phyloP scores from a whole-genome alignment of 768 basidiomycete genomes.

The Neoboletus magnificus region DNA sequence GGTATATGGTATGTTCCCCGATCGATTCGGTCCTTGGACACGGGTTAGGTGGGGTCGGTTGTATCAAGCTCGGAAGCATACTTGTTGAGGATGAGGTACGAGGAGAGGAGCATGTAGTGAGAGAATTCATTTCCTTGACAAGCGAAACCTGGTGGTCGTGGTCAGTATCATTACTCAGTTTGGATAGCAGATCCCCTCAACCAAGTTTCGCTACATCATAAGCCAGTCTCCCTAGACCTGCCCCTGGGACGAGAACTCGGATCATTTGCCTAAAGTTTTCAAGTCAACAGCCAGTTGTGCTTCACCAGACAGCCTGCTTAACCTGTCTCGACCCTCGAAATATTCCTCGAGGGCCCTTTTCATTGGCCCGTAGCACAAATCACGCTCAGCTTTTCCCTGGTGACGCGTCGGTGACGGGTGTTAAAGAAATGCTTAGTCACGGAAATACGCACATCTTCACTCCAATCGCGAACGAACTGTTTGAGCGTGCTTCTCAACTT shows the following conservation, averaged over 20 bases:
- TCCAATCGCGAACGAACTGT: constrained; percentile 94
- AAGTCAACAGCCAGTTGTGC: not conserved
- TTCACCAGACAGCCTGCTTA: not conserved
- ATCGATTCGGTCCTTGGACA: constrained; percentile 54
- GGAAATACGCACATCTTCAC: constrained; percentile 55
- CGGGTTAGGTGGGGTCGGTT: not conserved
- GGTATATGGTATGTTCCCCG: constrained; percentile 75
- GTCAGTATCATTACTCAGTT: not conserved
- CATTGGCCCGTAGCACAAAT: constrained; percentile 78
- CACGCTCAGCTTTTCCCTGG: constrained; percentile 75
- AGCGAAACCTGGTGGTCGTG: constrained; percentile 59
- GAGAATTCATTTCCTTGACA: constrained; percentile 97
- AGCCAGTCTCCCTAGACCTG: constrained; percentile 84
- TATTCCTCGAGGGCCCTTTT: constrained; percentile 66
- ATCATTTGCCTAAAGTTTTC: constrained; percentile 42
- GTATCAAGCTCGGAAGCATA: constrained; percentile 30
- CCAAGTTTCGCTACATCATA: constrained; percentile 85
- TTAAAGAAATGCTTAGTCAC: not conserved
- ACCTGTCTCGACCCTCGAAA: constrained; percentile 56
- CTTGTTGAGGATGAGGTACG: constrained; percentile 86
- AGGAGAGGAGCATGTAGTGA: constrained; percentile 90
- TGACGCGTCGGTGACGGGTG: not conserved
- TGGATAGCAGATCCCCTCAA: constrained; percentile 29
- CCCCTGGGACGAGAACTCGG: constrained; percentile 84
- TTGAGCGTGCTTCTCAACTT: constrained; percentile 89